phyloP scores from a whole-genome alignment of 441 rosid species.

The Pelargonium australe region DNA sequence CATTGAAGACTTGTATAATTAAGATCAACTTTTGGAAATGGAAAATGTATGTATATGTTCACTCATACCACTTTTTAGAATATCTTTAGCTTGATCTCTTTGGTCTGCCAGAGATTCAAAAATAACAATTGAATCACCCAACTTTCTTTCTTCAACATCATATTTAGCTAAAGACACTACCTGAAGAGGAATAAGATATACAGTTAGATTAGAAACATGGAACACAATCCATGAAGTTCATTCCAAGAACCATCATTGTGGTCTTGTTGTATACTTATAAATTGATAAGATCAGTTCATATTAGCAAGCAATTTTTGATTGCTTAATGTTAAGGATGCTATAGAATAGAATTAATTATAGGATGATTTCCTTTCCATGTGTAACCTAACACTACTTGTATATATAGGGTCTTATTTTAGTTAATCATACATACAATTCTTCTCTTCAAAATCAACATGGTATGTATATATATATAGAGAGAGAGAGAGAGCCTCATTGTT shows the following conservation, averaged over 20 bases:
- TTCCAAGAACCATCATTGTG: background rate
- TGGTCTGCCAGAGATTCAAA: slow-evolving; percentile 34
- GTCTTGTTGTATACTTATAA: background rate
- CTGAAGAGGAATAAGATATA: slow-evolving; percentile 35
- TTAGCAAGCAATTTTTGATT: too few species aligned
- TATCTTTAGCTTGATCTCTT: slow-evolving; percentile 26
- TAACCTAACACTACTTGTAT: too few species aligned
- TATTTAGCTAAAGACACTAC: slow-evolving; percentile 46
- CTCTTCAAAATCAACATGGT: too few species aligned
- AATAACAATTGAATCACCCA: slow-evolving; percentile 44
- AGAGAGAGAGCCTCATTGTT: too few species aligned
- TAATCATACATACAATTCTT: too few species aligned
- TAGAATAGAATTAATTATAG: too few species aligned
- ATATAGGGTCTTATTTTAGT: too few species aligned
- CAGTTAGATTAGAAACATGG: slow-evolving; percentile 1
- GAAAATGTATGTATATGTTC: slow-evolving; percentile 15
- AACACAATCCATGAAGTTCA: background rate
- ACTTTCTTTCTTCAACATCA: slow-evolving; percentile 30
- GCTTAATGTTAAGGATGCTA: too few species aligned
- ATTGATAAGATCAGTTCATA: background rate
- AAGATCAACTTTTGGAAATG: slow-evolving; percentile 12
- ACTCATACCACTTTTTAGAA: slow-evolving; percentile 33
- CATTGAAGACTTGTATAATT: slow-evolving; percentile 17
- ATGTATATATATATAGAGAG: too few species aligned
- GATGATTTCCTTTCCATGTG: too few species aligned